A percentile compares a stretch with the other conserved stretches of the same genome.
Evolutionary conservation across 495 filamentous ascomycete species (phyloP).

Genomic region (Talaromyces trachyspermus): DNA sequence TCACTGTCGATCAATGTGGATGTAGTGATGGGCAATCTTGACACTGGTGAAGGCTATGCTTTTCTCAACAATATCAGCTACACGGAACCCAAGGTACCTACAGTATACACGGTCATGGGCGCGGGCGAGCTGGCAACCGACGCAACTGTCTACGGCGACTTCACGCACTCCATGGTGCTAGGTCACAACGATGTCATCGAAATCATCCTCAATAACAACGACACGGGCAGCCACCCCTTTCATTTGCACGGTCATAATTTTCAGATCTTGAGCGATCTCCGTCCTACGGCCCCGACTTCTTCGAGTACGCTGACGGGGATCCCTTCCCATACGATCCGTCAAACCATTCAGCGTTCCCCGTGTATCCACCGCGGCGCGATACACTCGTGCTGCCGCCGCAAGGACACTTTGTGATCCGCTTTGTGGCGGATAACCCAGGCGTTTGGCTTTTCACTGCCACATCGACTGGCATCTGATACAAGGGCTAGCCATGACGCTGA

Average conservation of each 20-base stretch:
- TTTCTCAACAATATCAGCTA: constrained; percentile 81
- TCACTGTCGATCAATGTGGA: constrained; percentile 23
- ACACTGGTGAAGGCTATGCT: constrained; percentile 39
- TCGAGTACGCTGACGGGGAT: constrained; percentile 25
- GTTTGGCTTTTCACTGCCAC: constrained; percentile 56
- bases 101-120: constrained; percentile 66
- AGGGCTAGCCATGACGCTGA: constrained; percentile 33
- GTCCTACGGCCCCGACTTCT: constrained; percentile 33
- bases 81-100: constrained; percentile 65
- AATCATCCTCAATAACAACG: constrained; percentile 73
- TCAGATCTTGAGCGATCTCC: constrained; percentile 54
- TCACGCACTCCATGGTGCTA: constrained; percentile 63
- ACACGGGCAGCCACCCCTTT: constrained; percentile 72
- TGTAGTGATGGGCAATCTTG: constrained; percentile 43
- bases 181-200: constrained; percentile 63
- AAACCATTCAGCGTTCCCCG: constrained; percentile 28
- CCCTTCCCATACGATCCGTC: constrained; percentile 32
- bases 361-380: constrained; percentile 48
- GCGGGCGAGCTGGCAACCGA: constrained; percentile 56
- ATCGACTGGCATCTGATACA: constrained; percentile 57
- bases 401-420: constrained; percentile 58
- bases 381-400: constrained; percentile 46
- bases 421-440: constrained; percentile 60
- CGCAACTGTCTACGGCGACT: constrained; percentile 61
- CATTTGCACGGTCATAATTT: constrained; percentile 85